Conservation (phyloP, 371 early-diverging fungal species). For the Gilbertella persicaria region DNA sequence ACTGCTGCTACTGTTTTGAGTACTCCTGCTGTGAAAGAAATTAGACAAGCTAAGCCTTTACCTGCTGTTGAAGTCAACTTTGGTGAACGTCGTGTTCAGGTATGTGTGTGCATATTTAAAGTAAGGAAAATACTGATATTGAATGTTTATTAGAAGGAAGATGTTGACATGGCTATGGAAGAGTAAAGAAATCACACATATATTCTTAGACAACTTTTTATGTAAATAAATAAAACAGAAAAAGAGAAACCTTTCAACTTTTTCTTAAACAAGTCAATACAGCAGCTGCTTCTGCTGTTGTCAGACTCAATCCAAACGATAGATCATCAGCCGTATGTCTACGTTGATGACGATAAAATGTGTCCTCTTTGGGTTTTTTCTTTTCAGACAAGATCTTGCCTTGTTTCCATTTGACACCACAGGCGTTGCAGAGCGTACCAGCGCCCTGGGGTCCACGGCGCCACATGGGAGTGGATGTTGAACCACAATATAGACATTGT, state of each 20-base stretch:
- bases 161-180: slow-evolving; percentile 42
- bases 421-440: slow-evolving; percentile 86
- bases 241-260: no score
- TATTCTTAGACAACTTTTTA: no score
- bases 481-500: slow-evolving; percentile 76
- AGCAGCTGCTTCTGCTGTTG: no score
- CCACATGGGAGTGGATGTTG: slow-evolving; percentile 89
- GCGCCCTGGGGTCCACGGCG: slow-evolving; percentile 82
- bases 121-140: slow-evolving; percentile 16
- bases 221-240: no score
- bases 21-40: slow-evolving; percentile 38
- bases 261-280: no score
- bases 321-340: no score
- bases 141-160: slow-evolving; percentile 26
- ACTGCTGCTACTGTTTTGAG: slow-evolving; percentile 43
- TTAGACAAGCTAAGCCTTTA: slow-evolving; percentile 31
- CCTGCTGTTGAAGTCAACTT: slow-evolving; percentile 29
- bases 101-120: slow-evolving; percentile 7
- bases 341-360: no score
- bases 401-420: slow-evolving; percentile 89
- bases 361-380: no score
- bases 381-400: slow-evolving; percentile 73
- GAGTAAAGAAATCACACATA: slow-evolving; percentile 1
- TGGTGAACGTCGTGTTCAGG: slow-evolving; percentile 42
- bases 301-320: no score